Base-by-base conservation (phyloP, 305 asterid species). In the Andrographis paniculata region DNA sequence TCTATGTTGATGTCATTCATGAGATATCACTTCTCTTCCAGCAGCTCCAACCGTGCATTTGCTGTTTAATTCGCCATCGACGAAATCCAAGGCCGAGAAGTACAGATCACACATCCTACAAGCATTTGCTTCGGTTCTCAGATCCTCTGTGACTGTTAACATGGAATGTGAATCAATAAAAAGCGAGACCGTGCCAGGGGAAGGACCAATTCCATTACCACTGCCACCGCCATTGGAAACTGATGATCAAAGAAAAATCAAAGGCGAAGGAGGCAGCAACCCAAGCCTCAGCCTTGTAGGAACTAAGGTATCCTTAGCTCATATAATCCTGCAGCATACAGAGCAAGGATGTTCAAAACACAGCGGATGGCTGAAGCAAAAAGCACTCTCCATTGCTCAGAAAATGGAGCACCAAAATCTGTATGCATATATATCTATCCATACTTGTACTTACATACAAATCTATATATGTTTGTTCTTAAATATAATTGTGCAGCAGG, bases 341-440 rank as follows among this genome's bases (percentile, higher is more conserved):
- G 94, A 92, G n/a, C n/a, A n/a, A 59, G 89, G 88, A 53, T 65
- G 70, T 66, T 57, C 86, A 0, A 93, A 59, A 41, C 85, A 71
- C 50, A 59, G 62, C 59, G 92, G 93, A 59, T 92, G 99, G 99
- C 84, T 96, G 30, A 74, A 72, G 62, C 83, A 75, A 45, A 92
- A 81, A 62, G 95, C 95, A 10, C 85, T 92, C 45, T 84, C 99
- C 20, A 84, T 87, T 23, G 97, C 99, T 37, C 95, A 92, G 62
- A 92, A 91, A 71, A 93, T 92, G 21, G 99, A 92, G 60, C 91
- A 87, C 65, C 93, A 92, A 71, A 92, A 92, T 66, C 57, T 92
- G 99, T 92, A 69, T 13, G 96, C 62, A 21, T 53, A 17, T 0
- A 17, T 37, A n/a, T 37, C 17, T 13, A 2, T 33, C 8, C 8